Base-by-base conservation (phyloP, 75 land plant species). In the Pinus taeda region DNA sequence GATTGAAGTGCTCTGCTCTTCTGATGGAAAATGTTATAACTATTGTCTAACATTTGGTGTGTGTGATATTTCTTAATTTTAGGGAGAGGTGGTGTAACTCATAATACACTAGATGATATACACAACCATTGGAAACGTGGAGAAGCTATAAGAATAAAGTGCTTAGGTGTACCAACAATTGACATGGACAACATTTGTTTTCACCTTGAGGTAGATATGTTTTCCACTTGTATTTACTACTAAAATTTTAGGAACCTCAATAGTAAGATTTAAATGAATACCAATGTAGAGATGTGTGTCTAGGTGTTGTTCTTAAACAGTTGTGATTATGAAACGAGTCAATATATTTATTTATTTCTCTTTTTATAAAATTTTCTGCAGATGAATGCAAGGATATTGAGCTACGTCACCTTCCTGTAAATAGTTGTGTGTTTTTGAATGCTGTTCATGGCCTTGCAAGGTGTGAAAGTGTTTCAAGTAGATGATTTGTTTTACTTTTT, bases 81-180 rank as follows among this genome's bases (percentile, higher is more conserved):
- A 95, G 98, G 98, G 61, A 89, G 83, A 63, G 92, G 82, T 71
- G 98, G 98, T 26, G 88, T 95, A 60, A 95, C 98, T n/a, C 98
- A 95, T 72, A 95, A 95, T 78, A 86, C 88, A 90, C 82, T 95
- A 58, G 89, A 93, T 80, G 87, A 91, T 65, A 84, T 95, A 12
- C 98, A 95, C 83, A 89, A 83, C 59, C 98, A 95, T 60, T 95
- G 98, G 98, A 95, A 88, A 78, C 87, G 88, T 63, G 88, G 90
- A 15, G 93, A 88, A 62, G 95, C 92, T 55, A 87, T 91, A 33
- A 89, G 91, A 62, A 86, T 95, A 74, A 93, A 93, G 79, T 95
- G 98, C 73, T 87, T 91, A 78, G 98, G 98, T 59, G 92, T 89
- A 9, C 98, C 98, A 17, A 95, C 98, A 60, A 81, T 95, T 60